phyloP scores from a whole-genome alignment of 2,329 filamentous ascomycete species.

The Aaosphaeria arxii region DNA sequence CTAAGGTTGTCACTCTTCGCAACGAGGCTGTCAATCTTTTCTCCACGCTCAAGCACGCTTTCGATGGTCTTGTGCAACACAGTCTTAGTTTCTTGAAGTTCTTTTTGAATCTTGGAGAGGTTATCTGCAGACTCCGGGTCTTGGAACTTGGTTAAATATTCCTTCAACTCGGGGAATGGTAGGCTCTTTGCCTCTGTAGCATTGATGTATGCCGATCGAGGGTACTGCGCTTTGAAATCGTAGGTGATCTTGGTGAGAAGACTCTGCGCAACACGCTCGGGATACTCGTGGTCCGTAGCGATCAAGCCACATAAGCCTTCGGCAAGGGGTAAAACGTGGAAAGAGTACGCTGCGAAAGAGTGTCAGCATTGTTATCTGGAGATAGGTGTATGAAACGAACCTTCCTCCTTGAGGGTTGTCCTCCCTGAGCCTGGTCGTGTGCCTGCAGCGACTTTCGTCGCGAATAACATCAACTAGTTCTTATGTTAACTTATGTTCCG shows the following conservation, averaged over 20 bases:
- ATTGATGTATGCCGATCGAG: slow-evolving; percentile 63
- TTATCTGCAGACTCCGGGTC: slow-evolving; percentile 86
- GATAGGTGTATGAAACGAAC: background rate
- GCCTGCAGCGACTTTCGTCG: too few species aligned
- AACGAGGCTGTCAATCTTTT: slow-evolving; percentile 94
- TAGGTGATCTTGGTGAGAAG: slow-evolving; percentile 83
- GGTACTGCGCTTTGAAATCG: slow-evolving; percentile 78
- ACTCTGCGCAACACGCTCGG: slow-evolving; percentile 77
- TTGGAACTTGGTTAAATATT: slow-evolving; percentile 77
- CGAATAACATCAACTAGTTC: too few species aligned
- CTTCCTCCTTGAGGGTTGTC: too few species aligned
- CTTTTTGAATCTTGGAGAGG: slow-evolving; percentile 93
- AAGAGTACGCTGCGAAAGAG: background rate
- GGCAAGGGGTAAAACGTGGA: slow-evolving; percentile 46
- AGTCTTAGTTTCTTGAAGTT: slow-evolving; percentile 96
- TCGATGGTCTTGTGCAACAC: slow-evolving; percentile 96
- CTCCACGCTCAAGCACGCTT: slow-evolving; percentile 80
- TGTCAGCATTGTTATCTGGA: background rate
- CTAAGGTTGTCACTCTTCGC: slow-evolving; percentile 90
- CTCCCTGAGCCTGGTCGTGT: too few species aligned
- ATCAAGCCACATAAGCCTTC: slow-evolving; percentile 49
- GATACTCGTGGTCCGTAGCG: slow-evolving; percentile 49
- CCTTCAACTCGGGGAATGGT: slow-evolving; percentile 70
- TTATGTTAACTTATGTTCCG: too few species aligned
- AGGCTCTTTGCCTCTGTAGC: slow-evolving; percentile 42